Evolutionary conservation across 192 early-diverging fungal species (phyloP).

Genomic region (Entomortierella lignicola): DNA sequence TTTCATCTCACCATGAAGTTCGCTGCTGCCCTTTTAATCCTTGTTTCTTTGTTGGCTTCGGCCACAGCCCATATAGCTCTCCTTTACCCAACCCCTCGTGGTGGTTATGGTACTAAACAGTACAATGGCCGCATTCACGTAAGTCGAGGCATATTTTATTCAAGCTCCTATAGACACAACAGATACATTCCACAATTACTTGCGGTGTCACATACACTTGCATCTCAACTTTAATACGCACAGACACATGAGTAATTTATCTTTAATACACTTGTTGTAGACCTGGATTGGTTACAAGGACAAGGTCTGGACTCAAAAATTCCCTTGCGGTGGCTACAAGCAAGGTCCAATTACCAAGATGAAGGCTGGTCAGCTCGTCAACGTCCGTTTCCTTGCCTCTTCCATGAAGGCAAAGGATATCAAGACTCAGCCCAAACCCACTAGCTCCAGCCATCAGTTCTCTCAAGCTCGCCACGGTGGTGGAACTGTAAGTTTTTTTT

Average conservation of each 20-base stretch:
- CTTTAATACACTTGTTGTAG: constrained; percentile 5
- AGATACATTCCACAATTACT: too few relatives aligned
- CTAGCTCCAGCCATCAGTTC: constrained; percentile 28
- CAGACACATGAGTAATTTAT: background rate
- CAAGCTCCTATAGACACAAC: too few relatives aligned
- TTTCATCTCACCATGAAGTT: constrained; percentile 33
- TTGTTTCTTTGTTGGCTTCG: constrained; percentile 32
- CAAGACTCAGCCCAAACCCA: constrained; percentile 43
- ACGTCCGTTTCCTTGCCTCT: constrained; percentile 59
- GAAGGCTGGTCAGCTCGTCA: constrained; percentile 61
- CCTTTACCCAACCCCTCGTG: constrained; percentile 45
- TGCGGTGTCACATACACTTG: too few relatives aligned
- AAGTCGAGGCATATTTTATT: constrained; percentile 1
- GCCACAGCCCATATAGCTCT: constrained; percentile 43
- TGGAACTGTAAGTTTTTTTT: constrained; percentile 51
- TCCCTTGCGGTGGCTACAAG: constrained; percentile 57
- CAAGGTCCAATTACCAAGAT: constrained; percentile 54
- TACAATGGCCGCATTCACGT: constrained; percentile 45
- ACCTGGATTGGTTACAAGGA: constrained; percentile 50
- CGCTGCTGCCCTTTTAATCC: constrained; percentile 16
- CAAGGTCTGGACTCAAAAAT: constrained; percentile 25
- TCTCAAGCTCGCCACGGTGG: constrained; percentile 69
- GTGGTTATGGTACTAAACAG: constrained; percentile 25
- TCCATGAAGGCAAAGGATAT: constrained; percentile 29
- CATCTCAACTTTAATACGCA: too few relatives aligned